Conservation (phyloP, 352 stramenopile genomes). For the Globisporangium sylvaticum region DNA sequence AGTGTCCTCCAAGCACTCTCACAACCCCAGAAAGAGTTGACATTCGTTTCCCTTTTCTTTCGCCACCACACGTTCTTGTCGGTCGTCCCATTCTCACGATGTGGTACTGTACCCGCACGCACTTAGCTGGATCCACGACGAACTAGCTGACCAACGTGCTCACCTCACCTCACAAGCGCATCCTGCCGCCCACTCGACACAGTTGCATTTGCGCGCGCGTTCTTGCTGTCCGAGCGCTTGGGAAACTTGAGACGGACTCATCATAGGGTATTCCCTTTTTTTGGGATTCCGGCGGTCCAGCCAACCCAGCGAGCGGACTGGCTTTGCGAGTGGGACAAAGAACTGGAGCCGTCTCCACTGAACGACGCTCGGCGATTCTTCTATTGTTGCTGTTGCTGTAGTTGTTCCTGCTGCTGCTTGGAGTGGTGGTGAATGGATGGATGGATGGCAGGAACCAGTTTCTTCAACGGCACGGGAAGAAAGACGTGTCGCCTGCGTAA, state of each 20-base stretch:
- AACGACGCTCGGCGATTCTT: not conserved
- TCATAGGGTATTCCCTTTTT: not conserved
- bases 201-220: not conserved
- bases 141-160: not conserved
- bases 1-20: not conserved
- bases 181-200: not conserved
- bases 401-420: not conserved
- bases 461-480: not conserved
- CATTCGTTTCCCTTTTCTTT: not conserved
- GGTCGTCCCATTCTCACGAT: not conserved
- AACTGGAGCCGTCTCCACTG: not conserved
- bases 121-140: not conserved
- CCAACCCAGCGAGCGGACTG: not conserved
- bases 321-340: not conserved
- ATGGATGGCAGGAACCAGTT: not conserved
- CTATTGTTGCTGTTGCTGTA: no score
- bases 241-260: not conserved
- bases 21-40: not conserved
- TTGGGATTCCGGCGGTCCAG: not conserved
- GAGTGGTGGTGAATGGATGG: not conserved
- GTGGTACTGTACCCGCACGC: not conserved
- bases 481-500: not conserved
- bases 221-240: not conserved
- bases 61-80: not conserved
- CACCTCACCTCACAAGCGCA: not conserved